Base-by-base conservation (phyloP, 108 stramenopile species). In the Chaetoceros muelleri region DNA sequence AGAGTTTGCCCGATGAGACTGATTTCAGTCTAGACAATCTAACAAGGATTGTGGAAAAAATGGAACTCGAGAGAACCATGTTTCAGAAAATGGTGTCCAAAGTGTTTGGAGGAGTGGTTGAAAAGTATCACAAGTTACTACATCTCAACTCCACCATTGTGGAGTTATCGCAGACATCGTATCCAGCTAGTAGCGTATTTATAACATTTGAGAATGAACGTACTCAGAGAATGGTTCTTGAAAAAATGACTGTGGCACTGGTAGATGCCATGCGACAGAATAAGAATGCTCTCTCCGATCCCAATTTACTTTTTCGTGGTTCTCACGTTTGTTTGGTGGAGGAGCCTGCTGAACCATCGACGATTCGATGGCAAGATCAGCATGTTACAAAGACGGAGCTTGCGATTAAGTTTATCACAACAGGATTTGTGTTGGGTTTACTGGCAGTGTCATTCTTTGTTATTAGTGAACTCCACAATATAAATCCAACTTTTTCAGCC, bases 181-280 rank as follows among this genome's bases (percentile, higher is more conserved):
- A 82, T 44, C 78, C 78, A 10, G 81, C 75, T 10, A 82, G 80
- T 13, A 70, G 74, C 24, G 86, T 95, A 2, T 95, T 87, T 61
- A 58, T 87, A 48, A 95, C 83, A 8, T 95, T 95, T 61, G 90
- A 92, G 61, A 87, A 77, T 20, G 89, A 95, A 71, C 65, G 40
- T 1, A 67, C 50, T 24, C 93, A 95, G 60, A 76, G 93, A n/a
- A 44, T 67, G 24, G 87, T 88, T 24, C 71, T 95, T 18, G 46
- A 66, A 18, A 55, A 59, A 25, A 73, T 95, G 61, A 62, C 68
- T 18, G 73, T 79, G 13, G 93, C 89, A 7, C 66, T 62, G 20
- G 46, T 80, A 34, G 31, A 70, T 5, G 79, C 82, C 24, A 34
- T 40, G 48, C 53, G 30, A 24, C 68, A 80, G n/a, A 19, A 49